Evolutionary conservation across 1,139 yeast species (phyloP).

Genomic region (Wickerhamomyces sp.): DNA sequence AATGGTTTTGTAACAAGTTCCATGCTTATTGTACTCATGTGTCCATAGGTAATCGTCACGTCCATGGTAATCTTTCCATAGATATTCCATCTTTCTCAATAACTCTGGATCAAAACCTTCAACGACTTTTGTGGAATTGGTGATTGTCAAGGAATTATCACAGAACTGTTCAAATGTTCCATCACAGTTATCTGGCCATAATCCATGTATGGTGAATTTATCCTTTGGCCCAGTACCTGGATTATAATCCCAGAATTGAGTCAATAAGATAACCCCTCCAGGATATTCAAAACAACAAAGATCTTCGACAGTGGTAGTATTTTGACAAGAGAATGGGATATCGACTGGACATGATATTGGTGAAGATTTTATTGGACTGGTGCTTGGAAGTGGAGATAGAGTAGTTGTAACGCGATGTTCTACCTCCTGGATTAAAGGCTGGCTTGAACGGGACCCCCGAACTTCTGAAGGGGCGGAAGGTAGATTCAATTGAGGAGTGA

Average conservation of each 20-base stretch:
- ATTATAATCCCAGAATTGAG: constrained; percentile 89
- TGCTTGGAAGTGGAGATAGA: neutral
- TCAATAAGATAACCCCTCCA: constrained; percentile 74
- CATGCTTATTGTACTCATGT: constrained; percentile 93
- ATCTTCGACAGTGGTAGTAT: constrained; percentile 36
- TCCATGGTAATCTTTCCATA: constrained; percentile 77
- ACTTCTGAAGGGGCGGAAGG: neutral
- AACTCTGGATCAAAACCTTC: constrained; percentile 44
- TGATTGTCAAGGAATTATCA: constrained; percentile 51
- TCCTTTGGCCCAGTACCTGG: constrained; percentile 77
- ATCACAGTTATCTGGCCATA: constrained; percentile 78
- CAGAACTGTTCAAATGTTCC: constrained; percentile 75
- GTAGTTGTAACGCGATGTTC: too few species aligned
- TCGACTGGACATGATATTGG: constrained; percentile 48
- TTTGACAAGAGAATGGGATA: constrained; percentile 58
- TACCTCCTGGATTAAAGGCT: neutral
- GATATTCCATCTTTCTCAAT: constrained; percentile 46
- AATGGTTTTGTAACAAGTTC: constrained; percentile 80
- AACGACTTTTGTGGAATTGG: constrained; percentile 48
- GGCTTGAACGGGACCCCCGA: neutral
- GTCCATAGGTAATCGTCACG: constrained; percentile 75
- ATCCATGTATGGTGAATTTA: constrained; percentile 74
- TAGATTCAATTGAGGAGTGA: neutral
- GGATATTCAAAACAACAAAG: constrained; percentile 84
- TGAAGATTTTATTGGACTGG: neutral